Percentiles rank a stretch among this genome's conserved stretches.
phyloP scores from a whole-genome alignment of 2,329 filamentous ascomycete species.

The Lasiodiplodia hormozganensis region DNA sequence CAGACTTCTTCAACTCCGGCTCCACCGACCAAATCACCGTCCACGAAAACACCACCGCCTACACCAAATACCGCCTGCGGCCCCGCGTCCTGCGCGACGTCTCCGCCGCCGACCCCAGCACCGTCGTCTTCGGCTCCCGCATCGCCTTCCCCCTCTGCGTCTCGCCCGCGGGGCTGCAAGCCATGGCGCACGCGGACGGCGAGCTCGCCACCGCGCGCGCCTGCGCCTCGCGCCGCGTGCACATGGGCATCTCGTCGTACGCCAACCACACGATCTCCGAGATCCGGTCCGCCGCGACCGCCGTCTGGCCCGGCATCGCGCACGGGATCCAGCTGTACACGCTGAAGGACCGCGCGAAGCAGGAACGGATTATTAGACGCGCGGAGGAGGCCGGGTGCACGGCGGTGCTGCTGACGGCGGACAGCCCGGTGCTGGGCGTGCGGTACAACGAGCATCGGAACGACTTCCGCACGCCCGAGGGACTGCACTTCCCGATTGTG shows the following conservation, averaged over 20 bases:
- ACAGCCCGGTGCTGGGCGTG: constrained; percentile 8
- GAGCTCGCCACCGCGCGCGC: constrained; percentile 52
- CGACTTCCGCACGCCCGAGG: constrained; percentile 29
- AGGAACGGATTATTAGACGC: not conserved
- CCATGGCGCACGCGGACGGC: constrained; percentile 53
- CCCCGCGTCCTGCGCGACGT: constrained; percentile 50
- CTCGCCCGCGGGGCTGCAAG: constrained; percentile 51
- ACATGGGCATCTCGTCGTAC: constrained; percentile 48
- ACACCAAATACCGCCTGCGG: constrained; percentile 41
- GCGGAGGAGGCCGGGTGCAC: not conserved
- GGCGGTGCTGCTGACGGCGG: not conserved
- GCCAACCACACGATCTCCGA: constrained; percentile 50
- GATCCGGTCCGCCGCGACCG: constrained; percentile 54
- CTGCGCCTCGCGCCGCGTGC: constrained; percentile 46
- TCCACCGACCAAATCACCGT: constrained; percentile 37
- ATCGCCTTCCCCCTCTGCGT: constrained; percentile 49
- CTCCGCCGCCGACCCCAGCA: constrained; percentile 44
- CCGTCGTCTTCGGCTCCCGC: constrained; percentile 39
- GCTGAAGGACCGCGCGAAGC: constrained; percentile 58
- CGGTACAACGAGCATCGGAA: constrained; percentile 5
- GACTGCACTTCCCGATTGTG: constrained; percentile 39
- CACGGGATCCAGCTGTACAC: constrained; percentile 54
- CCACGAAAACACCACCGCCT: constrained; percentile 40
- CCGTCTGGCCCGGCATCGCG: constrained; percentile 38
- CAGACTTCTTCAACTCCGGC: constrained; percentile 40